A percentile compares a stretch with the other conserved stretches of the same genome.
Evolutionary conservation across 2,329 filamentous ascomycete species (phyloP).

Genomic region (Fusarium sp.): DNA sequence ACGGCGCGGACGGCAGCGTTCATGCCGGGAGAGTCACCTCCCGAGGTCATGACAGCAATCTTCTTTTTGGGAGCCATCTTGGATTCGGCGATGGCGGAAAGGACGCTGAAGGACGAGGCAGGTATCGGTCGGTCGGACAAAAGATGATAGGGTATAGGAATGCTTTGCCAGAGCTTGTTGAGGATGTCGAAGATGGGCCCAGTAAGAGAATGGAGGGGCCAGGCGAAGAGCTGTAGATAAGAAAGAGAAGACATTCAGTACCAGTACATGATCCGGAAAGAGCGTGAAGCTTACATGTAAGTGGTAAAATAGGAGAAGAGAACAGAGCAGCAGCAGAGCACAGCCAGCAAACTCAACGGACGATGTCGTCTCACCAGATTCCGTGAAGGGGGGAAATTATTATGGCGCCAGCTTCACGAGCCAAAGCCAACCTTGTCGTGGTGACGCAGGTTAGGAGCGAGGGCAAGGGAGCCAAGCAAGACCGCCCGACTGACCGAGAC

Average conservation of each 20-base stretch:
- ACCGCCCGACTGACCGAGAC: conserved; percentile 23
- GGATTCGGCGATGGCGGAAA: conserved; percentile 26
- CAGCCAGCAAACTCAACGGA: conserved; percentile 20
- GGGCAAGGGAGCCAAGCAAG: conserved; percentile 25
- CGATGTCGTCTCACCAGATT: conserved; percentile 41
- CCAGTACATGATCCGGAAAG: conserved; percentile 15
- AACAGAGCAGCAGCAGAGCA: conserved; percentile 12
- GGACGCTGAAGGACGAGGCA: conserved; percentile 13
- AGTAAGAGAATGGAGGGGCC: conserved; percentile 47
- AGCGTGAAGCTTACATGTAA: conserved; percentile 24
- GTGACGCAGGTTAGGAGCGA: conserved; percentile 40
- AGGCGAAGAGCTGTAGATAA: conserved; percentile 44
- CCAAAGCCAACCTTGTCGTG: conserved; percentile 35
- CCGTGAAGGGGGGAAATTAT: conserved; percentile 41
- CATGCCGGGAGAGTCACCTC: conserved; percentile 95
- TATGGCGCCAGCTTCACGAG: conserved; percentile 44
- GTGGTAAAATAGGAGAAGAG: conserved; percentile 18
- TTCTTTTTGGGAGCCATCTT: conserved; percentile 68
- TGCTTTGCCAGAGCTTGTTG: conserved; percentile 43
- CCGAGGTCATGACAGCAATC: conserved; percentile 94
- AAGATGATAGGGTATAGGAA: conserved; percentile 22
- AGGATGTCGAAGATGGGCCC: conserved; percentile 43
- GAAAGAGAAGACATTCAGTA: conserved; percentile 44
- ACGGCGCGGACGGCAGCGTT: conserved; percentile 91
- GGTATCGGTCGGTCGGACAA: conserved; percentile 21